Base-by-base conservation (phyloP, 345 rosid species). In the Luvunga scandens region DNA sequence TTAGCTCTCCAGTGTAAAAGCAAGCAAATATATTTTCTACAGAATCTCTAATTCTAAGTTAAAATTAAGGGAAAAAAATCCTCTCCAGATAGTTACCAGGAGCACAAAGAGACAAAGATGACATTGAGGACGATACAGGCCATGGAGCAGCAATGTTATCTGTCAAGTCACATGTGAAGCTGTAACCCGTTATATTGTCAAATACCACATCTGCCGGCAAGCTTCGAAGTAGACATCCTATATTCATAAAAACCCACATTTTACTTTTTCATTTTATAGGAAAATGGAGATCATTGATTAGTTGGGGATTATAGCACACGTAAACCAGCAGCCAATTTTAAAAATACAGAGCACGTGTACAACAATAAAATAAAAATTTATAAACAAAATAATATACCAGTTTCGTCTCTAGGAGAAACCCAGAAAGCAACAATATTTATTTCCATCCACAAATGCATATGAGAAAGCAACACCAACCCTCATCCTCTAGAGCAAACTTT, bases 81-180 rank as follows among this genome's bases (percentile, higher is more conserved):
- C 65, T 42, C 45, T 73, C 24, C 12, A 70, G 34, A 42, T 16
- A 65, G 69, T 77, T 86, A 95, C 98, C 99, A 45, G 98, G 97
- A 72, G 99, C 97, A 85, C 99, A 96, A 21, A 96, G 91, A 53
- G 99, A 94, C 82, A 92, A 39, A 34, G 98, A 86, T 76, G 98
- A 83, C 85, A 92, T 78, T 70, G 97, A 89, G 25, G 98, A 89
- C 19, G 99, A 94, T 62, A 89, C 84, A 69, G 99, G 99, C 99
- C 99, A 96, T 50, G 99, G 99, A 59, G 99, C 99, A 24, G 85
- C 97, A 69, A 92, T 94, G 83, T 96, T 96, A 84, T 96, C 99
- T 50, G 91, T 90, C 85, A 96, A 83, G 86, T 96, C 99, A 71
- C 98, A 96, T n/a, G 95, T 90, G 86, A 96, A 91, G 79, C 97